Evolutionary conservation across 352 stramenopile genomes (phyloP), one percentile per base, ranked within the genome.

Genomic region (Phytophthora hybrid): DNA sequence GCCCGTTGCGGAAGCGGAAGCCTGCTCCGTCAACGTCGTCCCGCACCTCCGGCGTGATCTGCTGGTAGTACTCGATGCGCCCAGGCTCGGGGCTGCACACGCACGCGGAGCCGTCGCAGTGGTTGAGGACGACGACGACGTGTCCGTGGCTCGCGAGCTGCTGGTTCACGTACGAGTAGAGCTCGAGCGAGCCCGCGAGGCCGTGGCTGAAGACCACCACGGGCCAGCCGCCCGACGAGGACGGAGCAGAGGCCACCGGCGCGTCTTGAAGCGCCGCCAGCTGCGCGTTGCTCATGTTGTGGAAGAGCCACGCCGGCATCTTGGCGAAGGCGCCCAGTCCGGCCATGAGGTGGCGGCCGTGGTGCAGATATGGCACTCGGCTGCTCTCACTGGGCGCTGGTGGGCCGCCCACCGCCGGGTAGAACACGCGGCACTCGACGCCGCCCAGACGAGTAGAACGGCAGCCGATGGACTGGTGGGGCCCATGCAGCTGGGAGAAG

Each of bases 341-440:
- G 41, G 71, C 76, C 47, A 82, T 71, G 41, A 90, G 54, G 63
- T 93, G 85, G 59, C 78, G 46, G 44, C 85, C 85, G 61, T 93
- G 80, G 61, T 90, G 80, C 21, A 88, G 21, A 44, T 90, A 86
- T 3, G 56, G 66, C 5, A 77, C 69, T 9, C 0, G 58, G 31
- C 4, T 37, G 23, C n/a, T 70, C 23, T 59, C 52, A 9, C 34
- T 39, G 11, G 32, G 4, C 32, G 23, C 32, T 10, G 34, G 58
- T 60, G 8, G 71, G 9, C 32, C 32, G 9, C 32, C 32, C 32
- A 39, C 60, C n/a, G 82, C 81, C 44, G 85, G 85, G 66, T 93
- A 93, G 55, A 93, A 87, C 18, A 93, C 77, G 52, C 85, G 85
- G 65, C 82, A 91, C 59, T 93, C 85, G 67, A 91, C 69, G 49